Evolutionary conservation across 2,329 filamentous ascomycete genomes (phyloP), one percentile per base, ranked within the genome.

Genomic region (Cytospora piceae): DNA sequence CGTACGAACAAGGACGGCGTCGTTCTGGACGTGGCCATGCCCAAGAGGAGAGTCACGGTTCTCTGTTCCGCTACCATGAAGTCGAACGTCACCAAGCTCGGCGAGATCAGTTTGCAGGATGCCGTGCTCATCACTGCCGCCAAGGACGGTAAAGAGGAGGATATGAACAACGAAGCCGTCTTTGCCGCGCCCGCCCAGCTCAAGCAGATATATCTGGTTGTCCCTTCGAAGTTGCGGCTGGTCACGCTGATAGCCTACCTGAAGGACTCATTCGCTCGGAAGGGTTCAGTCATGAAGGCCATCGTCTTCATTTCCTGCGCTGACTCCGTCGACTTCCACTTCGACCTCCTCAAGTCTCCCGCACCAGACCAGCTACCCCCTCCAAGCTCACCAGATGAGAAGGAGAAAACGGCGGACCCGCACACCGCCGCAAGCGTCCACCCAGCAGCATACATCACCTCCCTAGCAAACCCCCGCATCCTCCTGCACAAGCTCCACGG

Each of bases 51-150:
- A 64, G 90, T 92, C 1, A 98, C 95, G 0, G 85, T 99, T 4
- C 85, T 99, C 3, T 99, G 95, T 77, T 99, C 95, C 4, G 95
- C 95, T 3, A 99, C 95, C 0, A 91, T 99, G 89, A 97, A 97
- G 80, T 94, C 96, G 88, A 95, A 94, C 72, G 95, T 98, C 1
- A 94, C 98, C 75, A 90, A 91, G 71, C 81, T 99, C 7, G 94
- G 94, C 52, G 93, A 97, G 74, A 96, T 98, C 79, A 97, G 93
- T 81, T 82, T 99, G 75, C 94, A 96, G 72, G 93, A 98, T 72
- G 94, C 95, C 0, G 86, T 93, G 1, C 93, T 97, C 74, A 90
- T 99, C 71, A 90, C 92, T 61, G 89, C 90, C 0, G 81, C 84
- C 37, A 85, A 85, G 70, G 80, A 80, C 24, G 80, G 83, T 1